Percentiles rank a stretch among this genome's conserved stretches.
Evolutionary conservation across 768 basidiomycete genomes (phyloP).

Genomic region (Auricularia heimuer): DNA sequence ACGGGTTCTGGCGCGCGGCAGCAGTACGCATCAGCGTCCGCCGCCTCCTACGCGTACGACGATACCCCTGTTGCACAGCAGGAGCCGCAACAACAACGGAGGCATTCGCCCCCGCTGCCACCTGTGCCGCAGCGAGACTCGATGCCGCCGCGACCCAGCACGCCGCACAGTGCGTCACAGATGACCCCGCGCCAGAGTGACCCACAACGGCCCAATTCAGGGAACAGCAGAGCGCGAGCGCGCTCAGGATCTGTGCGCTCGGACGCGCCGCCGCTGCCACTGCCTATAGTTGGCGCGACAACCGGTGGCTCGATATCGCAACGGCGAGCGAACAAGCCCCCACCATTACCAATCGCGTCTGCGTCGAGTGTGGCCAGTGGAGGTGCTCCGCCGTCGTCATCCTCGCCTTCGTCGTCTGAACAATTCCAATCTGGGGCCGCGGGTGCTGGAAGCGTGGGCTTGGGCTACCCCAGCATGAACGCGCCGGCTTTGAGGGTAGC

Average conservation of each 20-base stretch:
- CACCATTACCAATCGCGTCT: slow-evolving; percentile 33
- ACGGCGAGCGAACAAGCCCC: slow-evolving; percentile 56
- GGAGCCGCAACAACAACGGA: background rate
- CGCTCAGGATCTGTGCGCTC: background rate
- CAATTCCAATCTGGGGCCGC: background rate
- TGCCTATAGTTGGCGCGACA: slow-evolving; percentile 45
- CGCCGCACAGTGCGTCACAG: background rate
- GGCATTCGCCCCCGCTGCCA: background rate
- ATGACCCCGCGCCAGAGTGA: background rate
- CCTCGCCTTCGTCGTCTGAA: slow-evolving; percentile 28
- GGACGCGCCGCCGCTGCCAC: slow-evolving; percentile 16
- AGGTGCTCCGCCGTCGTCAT: slow-evolving; percentile 20
- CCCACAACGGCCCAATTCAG: background rate
- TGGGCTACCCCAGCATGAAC: background rate
- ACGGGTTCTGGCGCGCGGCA: background rate
- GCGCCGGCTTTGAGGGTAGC: background rate
- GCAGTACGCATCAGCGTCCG: background rate
- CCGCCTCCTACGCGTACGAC: background rate
- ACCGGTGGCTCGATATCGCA: slow-evolving; percentile 57
- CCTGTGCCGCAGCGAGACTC: background rate
- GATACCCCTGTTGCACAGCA: background rate
- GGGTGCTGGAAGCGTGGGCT: background rate
- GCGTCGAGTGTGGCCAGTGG: slow-evolving; percentile 7
- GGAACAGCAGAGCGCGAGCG: background rate
- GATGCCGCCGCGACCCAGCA: background rate